A percentile compares a stretch with the other conserved stretches of the same genome.
These are phyloP conservation scores for Epichloe brachyelytri DNA, from an alignment of 2,329 filamentous ascomycete species.

Conservation along the genomic window DNA sequence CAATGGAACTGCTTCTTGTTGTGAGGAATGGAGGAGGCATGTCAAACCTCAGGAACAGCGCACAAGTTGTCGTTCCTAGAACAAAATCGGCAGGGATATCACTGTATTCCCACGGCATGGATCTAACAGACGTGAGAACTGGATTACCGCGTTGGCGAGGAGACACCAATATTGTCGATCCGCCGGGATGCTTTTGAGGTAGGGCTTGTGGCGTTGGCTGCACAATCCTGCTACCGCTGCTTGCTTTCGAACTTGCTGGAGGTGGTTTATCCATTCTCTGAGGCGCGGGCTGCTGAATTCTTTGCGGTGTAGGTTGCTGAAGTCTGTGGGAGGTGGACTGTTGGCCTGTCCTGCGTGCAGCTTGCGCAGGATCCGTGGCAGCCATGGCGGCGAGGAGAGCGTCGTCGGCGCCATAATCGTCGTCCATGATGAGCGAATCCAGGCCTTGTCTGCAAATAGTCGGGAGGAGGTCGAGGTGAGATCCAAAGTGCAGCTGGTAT, in stretches of 20 bases:
- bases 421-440: conserved; percentile 25
- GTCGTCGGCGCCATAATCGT: conserved; percentile 45
- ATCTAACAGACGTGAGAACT: conserved; percentile 68
- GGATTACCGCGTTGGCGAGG: conserved; percentile 92
- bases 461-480: neutral
- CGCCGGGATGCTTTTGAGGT: conserved; percentile 48
- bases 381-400: conserved; percentile 44
- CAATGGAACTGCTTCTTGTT: neutral
- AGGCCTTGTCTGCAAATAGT: too few relatives aligned
- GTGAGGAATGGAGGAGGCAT: neutral
- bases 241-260: conserved; percentile 19
- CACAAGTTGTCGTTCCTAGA: conserved; percentile 75
- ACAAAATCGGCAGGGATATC: conserved; percentile 95
- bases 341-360: conserved; percentile 17
- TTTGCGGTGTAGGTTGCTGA: conserved; percentile 30
- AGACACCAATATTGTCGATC: conserved; percentile 78
- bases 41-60: conserved; percentile 61
- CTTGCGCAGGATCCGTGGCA: conserved; percentile 26
- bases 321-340: conserved; percentile 27
- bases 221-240: conserved; percentile 45
- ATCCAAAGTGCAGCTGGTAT: neutral
- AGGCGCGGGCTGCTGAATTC: conserved; percentile 34
- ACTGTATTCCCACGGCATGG: conserved; percentile 88
- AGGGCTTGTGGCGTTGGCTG: conserved; percentile 86
- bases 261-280: conserved; percentile 42